phyloP scores from a whole-genome alignment of 2,329 filamentous ascomycete species.

The Ophiosphaerella narmari region DNA sequence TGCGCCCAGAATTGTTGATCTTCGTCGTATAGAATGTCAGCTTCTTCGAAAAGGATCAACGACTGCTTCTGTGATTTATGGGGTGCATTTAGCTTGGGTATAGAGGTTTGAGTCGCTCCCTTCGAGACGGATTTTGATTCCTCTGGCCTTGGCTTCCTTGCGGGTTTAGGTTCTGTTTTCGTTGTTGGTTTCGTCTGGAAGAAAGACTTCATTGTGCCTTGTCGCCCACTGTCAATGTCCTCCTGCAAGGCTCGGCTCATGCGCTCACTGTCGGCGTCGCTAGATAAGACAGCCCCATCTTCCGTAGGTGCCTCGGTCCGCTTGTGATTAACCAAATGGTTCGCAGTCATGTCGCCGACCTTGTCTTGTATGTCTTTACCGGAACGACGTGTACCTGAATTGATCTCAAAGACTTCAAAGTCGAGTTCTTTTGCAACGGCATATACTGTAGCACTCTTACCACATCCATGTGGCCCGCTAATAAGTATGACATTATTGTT shows the following conservation, averaged over 20 bases:
- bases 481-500: conserved; percentile 78
- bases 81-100: conserved; percentile 36
- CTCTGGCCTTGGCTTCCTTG: conserved; percentile 10
- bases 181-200: conserved; percentile 60
- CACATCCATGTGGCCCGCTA: conserved; percentile 86
- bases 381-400: conserved; percentile 78
- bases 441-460: conserved; percentile 91
- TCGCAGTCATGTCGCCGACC: conserved; percentile 95
- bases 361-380: conserved; percentile 89
- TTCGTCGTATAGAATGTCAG: conserved; percentile 91
- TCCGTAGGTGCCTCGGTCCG: conserved; percentile 34
- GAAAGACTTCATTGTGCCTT: conserved; percentile 80
- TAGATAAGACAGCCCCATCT: conserved; percentile 7
- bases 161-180: conserved; percentile 25
- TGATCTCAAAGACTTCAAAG: conserved; percentile 95
- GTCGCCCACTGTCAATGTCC: conserved; percentile 70
- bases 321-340: conserved; percentile 77
- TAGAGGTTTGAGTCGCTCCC: conserved; percentile 24
- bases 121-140: conserved; percentile 18
- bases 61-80: conserved; percentile 78
- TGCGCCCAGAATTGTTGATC: conserved; percentile 95
- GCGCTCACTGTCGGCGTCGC: conserved; percentile 44
- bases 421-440: conserved; percentile 89
- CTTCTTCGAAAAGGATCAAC: conserved; percentile 90
- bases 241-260: conserved; percentile 55